phyloP scores from a whole-genome alignment of 495 filamentous ascomycete genomes.

The Podospora pseudoanserina region DNA sequence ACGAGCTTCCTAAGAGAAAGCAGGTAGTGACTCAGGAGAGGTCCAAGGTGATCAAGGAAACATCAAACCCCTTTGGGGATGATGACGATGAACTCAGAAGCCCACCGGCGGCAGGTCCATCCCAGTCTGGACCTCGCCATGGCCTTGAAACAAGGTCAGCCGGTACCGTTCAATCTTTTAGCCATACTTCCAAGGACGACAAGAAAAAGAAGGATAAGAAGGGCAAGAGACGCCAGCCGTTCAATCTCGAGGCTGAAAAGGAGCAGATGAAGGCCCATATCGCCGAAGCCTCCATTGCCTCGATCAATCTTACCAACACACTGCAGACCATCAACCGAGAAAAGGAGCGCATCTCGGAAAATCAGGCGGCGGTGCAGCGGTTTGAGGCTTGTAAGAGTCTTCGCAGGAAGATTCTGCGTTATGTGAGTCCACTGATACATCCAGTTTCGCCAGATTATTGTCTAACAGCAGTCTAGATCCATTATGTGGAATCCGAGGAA shows the following conservation, averaged over 20 bases:
- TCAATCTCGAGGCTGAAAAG: constrained; percentile 86
- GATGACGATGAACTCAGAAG: constrained; percentile 54
- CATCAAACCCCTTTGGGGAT: constrained; percentile 59
- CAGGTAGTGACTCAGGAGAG: constrained; percentile 62
- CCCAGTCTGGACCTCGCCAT: constrained; percentile 32
- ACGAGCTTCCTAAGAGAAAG: constrained; percentile 55
- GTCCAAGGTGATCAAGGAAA: constrained; percentile 77
- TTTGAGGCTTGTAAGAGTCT: constrained; percentile 86
- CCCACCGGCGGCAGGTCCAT: constrained; percentile 7
- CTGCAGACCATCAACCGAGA: constrained; percentile 91
- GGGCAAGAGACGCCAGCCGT: constrained; percentile 54
- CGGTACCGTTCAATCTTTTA: constrained; percentile 34
- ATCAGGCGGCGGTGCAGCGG: constrained; percentile 65
- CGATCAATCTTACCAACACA: constrained; percentile 86
- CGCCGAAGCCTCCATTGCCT: constrained; percentile 79
- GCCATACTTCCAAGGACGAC: constrained; percentile 40
- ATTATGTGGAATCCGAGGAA: constrained; percentile 76
- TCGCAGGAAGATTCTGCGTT: constrained; percentile 78
- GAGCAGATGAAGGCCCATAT: constrained; percentile 76
- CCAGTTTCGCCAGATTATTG: background rate
- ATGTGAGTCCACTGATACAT: constrained; percentile 46
- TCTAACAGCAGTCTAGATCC: constrained; percentile 51
- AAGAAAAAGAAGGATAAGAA: constrained; percentile 49
- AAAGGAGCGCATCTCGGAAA: constrained; percentile 79
- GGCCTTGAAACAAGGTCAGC: constrained; percentile 21